Percentiles rank a stretch among this genome's conserved stretches.
phyloP scores from a whole-genome alignment of 2,329 filamentous ascomycete species.

The Paraphaeosphaeria minitans region DNA sequence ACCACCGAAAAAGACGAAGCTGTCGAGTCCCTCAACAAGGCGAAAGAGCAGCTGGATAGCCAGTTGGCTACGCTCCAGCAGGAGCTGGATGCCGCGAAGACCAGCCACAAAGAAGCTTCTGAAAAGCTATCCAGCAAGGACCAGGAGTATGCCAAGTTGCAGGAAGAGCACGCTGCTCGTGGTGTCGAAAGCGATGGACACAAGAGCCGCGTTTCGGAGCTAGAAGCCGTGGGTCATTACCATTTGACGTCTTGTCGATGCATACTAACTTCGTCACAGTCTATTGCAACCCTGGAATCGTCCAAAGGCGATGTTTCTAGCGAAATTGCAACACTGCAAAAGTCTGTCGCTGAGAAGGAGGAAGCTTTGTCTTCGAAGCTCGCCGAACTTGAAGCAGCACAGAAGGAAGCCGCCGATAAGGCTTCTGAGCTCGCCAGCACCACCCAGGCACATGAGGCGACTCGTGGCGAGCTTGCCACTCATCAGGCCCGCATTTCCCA shows the following conservation, averaged over 20 bases:
- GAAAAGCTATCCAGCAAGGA: constrained; percentile 23
- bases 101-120: constrained; percentile 22
- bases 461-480: constrained; percentile 11
- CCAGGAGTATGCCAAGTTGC: constrained; percentile 27
- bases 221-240: constrained; percentile 22
- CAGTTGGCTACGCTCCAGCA: constrained; percentile 23
- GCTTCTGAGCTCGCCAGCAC: constrained; percentile 25
- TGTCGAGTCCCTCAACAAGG: constrained; percentile 16
- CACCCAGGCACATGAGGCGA: constrained; percentile 9
- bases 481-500: constrained; percentile 23
- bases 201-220: constrained; percentile 32
- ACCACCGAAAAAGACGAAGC: constrained; percentile 15
- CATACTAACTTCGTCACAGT: constrained; percentile 1
- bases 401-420: constrained; percentile 24
- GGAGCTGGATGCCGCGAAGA: constrained; percentile 31
- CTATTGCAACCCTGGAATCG: constrained; percentile 23
- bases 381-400: constrained; percentile 19
- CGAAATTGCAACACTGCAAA: constrained; percentile 30
- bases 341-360: constrained; percentile 21
- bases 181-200: constrained; percentile 27
- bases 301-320: constrained; percentile 28
- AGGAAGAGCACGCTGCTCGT: constrained; percentile 25
- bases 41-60: constrained; percentile 14
- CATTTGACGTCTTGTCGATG: background rate
- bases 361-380: constrained; percentile 19